Conservation (phyloP, 169 alveolate species). For the Plasmodium adleri region DNA sequence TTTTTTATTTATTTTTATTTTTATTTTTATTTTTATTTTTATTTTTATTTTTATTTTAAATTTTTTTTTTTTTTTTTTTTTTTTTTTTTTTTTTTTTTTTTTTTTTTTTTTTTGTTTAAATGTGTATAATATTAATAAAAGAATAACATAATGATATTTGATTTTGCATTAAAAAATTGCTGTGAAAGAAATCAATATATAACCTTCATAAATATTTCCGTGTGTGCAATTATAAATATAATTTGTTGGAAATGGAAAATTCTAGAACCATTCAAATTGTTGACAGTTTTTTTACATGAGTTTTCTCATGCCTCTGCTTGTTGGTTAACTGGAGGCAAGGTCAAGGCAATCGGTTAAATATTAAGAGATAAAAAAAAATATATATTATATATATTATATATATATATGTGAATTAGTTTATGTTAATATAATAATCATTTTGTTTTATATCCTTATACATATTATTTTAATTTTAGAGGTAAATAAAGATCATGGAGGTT, state of each 20-base stretch:
- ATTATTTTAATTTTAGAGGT: slow-evolving; percentile 75
- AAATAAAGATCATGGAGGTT: slow-evolving; percentile 82
- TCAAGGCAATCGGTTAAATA: slow-evolving; percentile 80
- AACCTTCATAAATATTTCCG: slow-evolving; percentile 33
- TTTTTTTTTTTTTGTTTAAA: background rate
- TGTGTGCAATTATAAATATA: slow-evolving; percentile 33
- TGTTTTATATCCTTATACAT: background rate
- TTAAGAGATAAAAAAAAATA: too few species aligned
- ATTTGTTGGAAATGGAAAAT: slow-evolving; percentile 74
- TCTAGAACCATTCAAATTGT: slow-evolving; percentile 81
- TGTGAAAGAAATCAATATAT: slow-evolving; percentile 67
- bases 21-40: background rate
- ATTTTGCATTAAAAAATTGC: slow-evolving; percentile 50
- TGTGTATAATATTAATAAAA: background rate
- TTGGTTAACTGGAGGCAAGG: slow-evolving; percentile 86
- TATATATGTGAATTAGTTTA: too few species aligned
- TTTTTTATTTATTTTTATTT: too few species aligned
- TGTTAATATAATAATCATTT: too few species aligned
- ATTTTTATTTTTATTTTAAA: background rate
- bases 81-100: background rate
- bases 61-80: slow-evolving; percentile 5
- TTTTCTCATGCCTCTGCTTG: slow-evolving; percentile 86
- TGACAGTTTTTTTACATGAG: slow-evolving; percentile 85
- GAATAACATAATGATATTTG: slow-evolving; percentile 41
- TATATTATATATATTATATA: too few species aligned